phyloP scores from a whole-genome alignment of 352 stramenopile species.

The Sclerospora graminicola region DNA sequence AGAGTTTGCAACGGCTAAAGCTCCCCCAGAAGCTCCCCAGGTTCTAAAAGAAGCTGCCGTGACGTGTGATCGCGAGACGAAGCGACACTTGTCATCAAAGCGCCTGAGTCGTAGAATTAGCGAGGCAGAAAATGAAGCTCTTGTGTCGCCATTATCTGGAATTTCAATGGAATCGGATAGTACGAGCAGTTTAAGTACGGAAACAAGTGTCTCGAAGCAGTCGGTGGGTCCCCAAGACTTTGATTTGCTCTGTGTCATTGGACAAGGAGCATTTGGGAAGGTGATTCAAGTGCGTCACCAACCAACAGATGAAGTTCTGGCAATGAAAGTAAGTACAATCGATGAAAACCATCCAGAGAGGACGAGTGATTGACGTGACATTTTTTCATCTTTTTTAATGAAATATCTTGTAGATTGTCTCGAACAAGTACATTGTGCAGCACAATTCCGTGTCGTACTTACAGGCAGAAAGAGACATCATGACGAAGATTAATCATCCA shows the following conservation, averaged over 20 bases:
- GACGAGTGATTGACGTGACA: not conserved
- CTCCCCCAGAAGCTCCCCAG: no score
- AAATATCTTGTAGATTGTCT: constrained; percentile 44
- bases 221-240: no score
- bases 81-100: no score
- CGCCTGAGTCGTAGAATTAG: no score
- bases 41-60: no score
- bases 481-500: constrained; percentile 82
- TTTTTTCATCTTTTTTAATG: not conserved
- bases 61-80: no score
- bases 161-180: no score
- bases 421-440: constrained; percentile 81
- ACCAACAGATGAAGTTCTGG: constrained; percentile 61
- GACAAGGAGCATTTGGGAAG: constrained; percentile 78
- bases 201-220: no score
- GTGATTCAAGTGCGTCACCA: constrained; percentile 78
- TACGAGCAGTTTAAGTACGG: no score
- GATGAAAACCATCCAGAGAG: not conserved
- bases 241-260: constrained; percentile 81
- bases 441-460: constrained; percentile 73
- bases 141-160: no score
- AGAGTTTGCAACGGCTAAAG: no score
- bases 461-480: constrained; percentile 75
- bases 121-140: no score
- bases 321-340: constrained; percentile 60